A percentile compares a stretch with the other conserved stretches of the same genome.
phyloP scores from a whole-genome alignment of 2,329 filamentous ascomycete species.

The Ascocoryne sarcoides region DNA sequence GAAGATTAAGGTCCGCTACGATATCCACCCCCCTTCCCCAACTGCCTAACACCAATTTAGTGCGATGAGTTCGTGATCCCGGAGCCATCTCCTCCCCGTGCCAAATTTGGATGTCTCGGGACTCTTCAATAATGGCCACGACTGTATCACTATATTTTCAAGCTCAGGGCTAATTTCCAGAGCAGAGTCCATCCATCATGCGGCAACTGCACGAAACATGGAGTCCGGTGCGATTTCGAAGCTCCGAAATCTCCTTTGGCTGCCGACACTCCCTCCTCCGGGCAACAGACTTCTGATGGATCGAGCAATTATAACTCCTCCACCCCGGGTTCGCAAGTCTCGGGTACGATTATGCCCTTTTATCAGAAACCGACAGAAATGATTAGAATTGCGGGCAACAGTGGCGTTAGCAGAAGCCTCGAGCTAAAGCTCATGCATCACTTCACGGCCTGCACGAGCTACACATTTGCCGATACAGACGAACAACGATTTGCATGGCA shows the following conservation, averaged over 20 bases:
- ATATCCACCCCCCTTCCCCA: background rate
- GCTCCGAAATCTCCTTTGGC: conserved; percentile 25
- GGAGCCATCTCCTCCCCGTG: background rate
- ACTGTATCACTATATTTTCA: background rate
- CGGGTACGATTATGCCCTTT: conserved; percentile 14
- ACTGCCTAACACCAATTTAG: conserved; percentile 21
- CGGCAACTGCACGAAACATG: conserved; percentile 59
- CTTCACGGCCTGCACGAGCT: conserved; percentile 51
- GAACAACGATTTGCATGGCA: conserved; percentile 51
- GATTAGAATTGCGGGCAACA: conserved; percentile 9
- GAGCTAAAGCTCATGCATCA: conserved; percentile 58
- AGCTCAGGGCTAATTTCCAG: background rate
- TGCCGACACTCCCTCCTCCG: conserved; percentile 3
- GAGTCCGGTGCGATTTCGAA: conserved; percentile 58
- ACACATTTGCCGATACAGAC: conserved; percentile 46
- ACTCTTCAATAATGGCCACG: background rate
- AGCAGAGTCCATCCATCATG: conserved; percentile 47
- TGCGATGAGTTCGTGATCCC: conserved; percentile 43
- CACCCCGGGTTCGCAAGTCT: conserved; percentile 11
- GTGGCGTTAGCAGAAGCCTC: conserved; percentile 28
- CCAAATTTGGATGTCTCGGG: no score
- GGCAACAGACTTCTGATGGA: conserved; percentile 14
- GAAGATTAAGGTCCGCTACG: conserved; percentile 56
- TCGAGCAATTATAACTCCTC: conserved; percentile 5
- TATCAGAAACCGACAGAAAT: conserved; percentile 17